phyloP scores from a whole-genome alignment of 2,329 filamentous ascomycete species.

The Claviceps pusilla region DNA sequence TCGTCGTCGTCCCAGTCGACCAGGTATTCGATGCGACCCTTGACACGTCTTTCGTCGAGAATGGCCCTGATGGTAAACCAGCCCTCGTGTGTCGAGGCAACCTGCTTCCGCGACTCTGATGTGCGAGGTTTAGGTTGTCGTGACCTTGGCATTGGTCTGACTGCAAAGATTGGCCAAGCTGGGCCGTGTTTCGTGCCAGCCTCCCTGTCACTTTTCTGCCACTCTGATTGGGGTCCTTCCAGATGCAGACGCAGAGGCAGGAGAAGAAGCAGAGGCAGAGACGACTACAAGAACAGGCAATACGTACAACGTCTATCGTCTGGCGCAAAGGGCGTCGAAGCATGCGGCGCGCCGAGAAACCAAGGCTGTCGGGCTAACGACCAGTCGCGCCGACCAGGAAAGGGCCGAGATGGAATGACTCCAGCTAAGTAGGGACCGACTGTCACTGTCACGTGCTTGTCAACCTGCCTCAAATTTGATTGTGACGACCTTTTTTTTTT shows the following conservation, averaged over 20 bases:
- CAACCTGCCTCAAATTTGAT: no score
- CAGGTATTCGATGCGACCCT: slow-evolving; percentile 18
- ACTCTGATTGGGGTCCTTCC: neutral
- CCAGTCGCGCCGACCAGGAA: neutral
- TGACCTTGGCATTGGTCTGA: slow-evolving; percentile 19
- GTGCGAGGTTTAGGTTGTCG: slow-evolving; percentile 11
- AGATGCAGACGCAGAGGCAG: neutral
- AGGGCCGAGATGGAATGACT: neutral
- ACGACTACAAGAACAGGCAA: slow-evolving; percentile 4
- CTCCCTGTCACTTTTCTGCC: neutral
- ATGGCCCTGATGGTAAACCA: slow-evolving; percentile 23
- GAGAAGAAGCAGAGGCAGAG: neutral
- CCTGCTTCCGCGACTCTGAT: slow-evolving; percentile 10
- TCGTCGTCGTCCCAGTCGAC: slow-evolving; percentile 24
- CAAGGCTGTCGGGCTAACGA: slow-evolving; percentile 5
- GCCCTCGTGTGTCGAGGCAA: slow-evolving; percentile 9
- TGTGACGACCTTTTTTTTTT: no score
- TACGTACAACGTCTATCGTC: slow-evolving; percentile 12
- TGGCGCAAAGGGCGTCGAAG: slow-evolving; percentile 16
- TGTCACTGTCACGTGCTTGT: neutral
- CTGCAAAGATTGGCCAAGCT: slow-evolving; percentile 1
- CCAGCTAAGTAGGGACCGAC: neutral
- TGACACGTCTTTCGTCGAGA: slow-evolving; percentile 17
- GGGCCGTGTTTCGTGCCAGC: neutral
- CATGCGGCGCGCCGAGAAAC: slow-evolving; percentile 10